These are phyloP conservation scores for Trametes gibbosa DNA, from an alignment of 768 basidiomycete genomes.

Conservation along the genomic window DNA sequence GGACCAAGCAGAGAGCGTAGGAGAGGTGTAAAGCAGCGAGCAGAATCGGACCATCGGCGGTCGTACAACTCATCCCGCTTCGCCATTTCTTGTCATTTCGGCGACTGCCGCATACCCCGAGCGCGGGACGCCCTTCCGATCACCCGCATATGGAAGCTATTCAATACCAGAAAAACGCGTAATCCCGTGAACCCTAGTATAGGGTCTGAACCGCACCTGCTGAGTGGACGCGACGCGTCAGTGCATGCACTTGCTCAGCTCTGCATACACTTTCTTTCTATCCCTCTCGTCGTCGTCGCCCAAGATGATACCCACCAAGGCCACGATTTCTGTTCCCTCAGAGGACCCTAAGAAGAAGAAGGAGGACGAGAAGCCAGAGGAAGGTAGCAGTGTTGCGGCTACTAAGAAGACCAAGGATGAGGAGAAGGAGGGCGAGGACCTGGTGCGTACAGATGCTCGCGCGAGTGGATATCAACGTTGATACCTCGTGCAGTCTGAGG, in stretches of 20 bases:
- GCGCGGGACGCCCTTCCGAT: neutral
- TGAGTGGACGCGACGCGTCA: constrained; percentile 21
- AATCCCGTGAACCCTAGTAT: constrained; percentile 5
- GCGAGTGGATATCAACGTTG: neutral
- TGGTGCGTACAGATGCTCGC: constrained; percentile 53
- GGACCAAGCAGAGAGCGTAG: neutral
- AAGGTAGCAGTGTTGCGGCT: constrained; percentile 43
- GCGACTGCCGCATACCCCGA: neutral
- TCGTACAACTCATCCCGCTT: constrained; percentile 8
- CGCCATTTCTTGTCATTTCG: constrained; percentile 1
- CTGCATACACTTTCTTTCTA: constrained; percentile 8
- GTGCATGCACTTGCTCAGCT: constrained; percentile 3
- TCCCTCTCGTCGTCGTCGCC: neutral
- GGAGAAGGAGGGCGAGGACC: constrained; percentile 58
- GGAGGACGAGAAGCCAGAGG: constrained; percentile 49
- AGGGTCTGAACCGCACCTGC: constrained; percentile 6
- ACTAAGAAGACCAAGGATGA: constrained; percentile 37
- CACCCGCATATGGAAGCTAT: neutral
- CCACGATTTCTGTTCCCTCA: constrained; percentile 61
- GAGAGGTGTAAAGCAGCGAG: constrained; percentile 1
- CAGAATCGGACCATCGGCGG: constrained; percentile 14
- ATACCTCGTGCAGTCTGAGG: constrained; percentile 67
- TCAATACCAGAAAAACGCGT: constrained; percentile 13
- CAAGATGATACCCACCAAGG: constrained; percentile 48
- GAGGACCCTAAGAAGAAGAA: constrained; percentile 78